These are phyloP conservation scores for Lathyrus aphaca DNA, from an alignment of 306 rosid species.

Conservation along the genomic window DNA sequence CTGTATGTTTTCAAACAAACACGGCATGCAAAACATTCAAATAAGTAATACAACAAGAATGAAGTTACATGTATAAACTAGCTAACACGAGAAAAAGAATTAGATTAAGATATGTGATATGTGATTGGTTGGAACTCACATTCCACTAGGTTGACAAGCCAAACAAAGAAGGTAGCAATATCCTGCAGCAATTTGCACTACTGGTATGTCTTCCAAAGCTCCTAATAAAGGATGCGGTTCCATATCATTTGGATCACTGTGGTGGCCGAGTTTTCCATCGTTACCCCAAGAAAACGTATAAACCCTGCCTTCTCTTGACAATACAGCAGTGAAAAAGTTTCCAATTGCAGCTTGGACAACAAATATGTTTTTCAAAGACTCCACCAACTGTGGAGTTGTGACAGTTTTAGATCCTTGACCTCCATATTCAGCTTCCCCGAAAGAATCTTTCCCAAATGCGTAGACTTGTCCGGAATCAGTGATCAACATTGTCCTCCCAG, in stretches of 20 bases:
- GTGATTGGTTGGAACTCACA: slow-evolving; percentile 57
- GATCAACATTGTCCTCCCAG: slow-evolving; percentile 92
- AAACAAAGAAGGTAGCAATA: slow-evolving; percentile 96
- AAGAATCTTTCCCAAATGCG: slow-evolving; percentile 87
- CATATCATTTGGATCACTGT: slow-evolving; percentile 71
- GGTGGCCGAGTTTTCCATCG: slow-evolving; percentile 83
- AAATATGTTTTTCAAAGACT: slow-evolving; percentile 76
- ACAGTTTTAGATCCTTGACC: slow-evolving; percentile 63
- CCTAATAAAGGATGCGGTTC: slow-evolving; percentile 83
- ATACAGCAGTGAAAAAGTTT: slow-evolving; percentile 85
- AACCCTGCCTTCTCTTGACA: slow-evolving; percentile 92
- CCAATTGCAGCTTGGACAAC: slow-evolving; percentile 99
- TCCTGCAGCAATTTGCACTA: slow-evolving; percentile 97
- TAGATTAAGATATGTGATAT: slow-evolving; percentile 1
- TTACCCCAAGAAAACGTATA: slow-evolving; percentile 94
- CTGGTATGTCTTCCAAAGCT: slow-evolving; percentile 80
- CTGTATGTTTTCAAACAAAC: slow-evolving; percentile 47
- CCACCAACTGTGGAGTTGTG: slow-evolving; percentile 70
- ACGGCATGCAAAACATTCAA: slow-evolving; percentile 21
- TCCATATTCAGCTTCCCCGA: slow-evolving; percentile 80
- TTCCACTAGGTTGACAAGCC: slow-evolving; percentile 89
- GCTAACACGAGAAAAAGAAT: neutral
- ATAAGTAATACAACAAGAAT: slow-evolving; percentile 19
- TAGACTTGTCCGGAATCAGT: slow-evolving; percentile 85
- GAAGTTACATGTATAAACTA: slow-evolving; percentile 25